Conservation (phyloP, 345 rosid species). For the Sisymbrium altissimum region DNA sequence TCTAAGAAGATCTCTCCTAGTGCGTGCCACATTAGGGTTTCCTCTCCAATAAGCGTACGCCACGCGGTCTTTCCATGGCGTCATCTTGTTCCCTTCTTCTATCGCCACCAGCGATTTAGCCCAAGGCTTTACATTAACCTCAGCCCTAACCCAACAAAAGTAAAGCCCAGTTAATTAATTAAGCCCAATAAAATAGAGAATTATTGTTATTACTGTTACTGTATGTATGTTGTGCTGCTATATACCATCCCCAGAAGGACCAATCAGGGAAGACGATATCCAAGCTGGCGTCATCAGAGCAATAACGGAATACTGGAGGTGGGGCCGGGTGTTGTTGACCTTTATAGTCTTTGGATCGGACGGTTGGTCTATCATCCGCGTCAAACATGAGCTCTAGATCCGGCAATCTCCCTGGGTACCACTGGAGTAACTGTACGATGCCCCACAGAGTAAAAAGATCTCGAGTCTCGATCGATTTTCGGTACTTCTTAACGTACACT, state of each 20-base stretch:
- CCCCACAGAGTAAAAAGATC: conserved; percentile 69
- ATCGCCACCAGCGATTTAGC: conserved; percentile 30
- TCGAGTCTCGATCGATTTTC: conserved; percentile 45
- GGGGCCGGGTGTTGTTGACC: conserved; percentile 46
- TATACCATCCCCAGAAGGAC: conserved; percentile 94
- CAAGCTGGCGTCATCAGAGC: conserved; percentile 44
- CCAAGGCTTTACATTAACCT: conserved; percentile 53
- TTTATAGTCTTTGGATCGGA: conserved; percentile 34
- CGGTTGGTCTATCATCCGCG: conserved; percentile 48
- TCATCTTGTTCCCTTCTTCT: conserved; percentile 42
- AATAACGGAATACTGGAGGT: conserved; percentile 63
- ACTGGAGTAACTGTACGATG: conserved; percentile 59
- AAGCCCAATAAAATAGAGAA: not conserved
- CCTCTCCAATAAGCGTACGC: conserved; percentile 69
- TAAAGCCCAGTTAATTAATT: not conserved
- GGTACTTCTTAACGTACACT: conserved; percentile 56
- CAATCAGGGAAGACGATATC: conserved; percentile 80
- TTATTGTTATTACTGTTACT: not conserved
- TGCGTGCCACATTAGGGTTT: conserved; percentile 40
- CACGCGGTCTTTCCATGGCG: conserved; percentile 47
- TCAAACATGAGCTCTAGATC: conserved; percentile 81
- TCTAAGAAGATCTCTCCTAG: conserved; percentile 41
- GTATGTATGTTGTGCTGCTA: not conserved
- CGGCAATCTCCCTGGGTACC: conserved; percentile 65
- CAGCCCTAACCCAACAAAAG: conserved; percentile 38